These are phyloP conservation scores for Aspergillus diversus DNA, from an alignment of 495 filamentous ascomycete genomes.

Conservation along the genomic window DNA sequence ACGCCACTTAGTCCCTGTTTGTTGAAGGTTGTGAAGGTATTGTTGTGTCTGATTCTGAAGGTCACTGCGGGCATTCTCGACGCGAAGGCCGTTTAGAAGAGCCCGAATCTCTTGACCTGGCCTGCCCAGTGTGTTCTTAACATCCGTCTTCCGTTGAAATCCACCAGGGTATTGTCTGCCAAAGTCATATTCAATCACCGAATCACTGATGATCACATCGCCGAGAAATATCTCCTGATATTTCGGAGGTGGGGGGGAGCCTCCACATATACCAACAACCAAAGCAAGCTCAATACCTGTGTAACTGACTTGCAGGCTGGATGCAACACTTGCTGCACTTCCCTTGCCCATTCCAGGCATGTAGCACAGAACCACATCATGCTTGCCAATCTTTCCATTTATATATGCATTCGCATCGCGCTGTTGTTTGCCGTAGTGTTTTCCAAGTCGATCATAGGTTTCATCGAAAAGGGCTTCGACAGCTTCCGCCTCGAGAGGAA, in stretches of 20 bases:
- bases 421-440: constrained; percentile 10
- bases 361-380: constrained; percentile 41
- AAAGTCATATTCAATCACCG: constrained; percentile 43
- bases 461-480: constrained; percentile 36
- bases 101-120: constrained; percentile 35
- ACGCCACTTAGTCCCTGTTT: constrained; percentile 13
- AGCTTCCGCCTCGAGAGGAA: constrained; percentile 34
- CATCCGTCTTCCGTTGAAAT: constrained; percentile 29
- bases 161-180: constrained; percentile 34
- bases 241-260: constrained; percentile 21
- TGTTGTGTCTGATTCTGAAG: constrained; percentile 20
- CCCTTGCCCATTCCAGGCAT: constrained; percentile 40
- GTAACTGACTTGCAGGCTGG: constrained; percentile 36
- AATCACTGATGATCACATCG: constrained; percentile 49
- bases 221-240: constrained; percentile 39
- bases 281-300: constrained; percentile 25
- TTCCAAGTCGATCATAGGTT: constrained; percentile 23
- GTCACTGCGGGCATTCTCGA: constrained; percentile 11
- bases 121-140: constrained; percentile 33
- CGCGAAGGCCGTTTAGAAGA: constrained; percentile 30
- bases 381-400: constrained; percentile 37
- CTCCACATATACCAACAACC: constrained; percentile 38
- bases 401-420: constrained; percentile 31
- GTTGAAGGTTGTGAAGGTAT: constrained; percentile 15
- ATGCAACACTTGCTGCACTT: constrained; percentile 32